Base-by-base conservation (phyloP, 495 filamentous ascomycete genomes). In the Aspergillus indologenus region DNA sequence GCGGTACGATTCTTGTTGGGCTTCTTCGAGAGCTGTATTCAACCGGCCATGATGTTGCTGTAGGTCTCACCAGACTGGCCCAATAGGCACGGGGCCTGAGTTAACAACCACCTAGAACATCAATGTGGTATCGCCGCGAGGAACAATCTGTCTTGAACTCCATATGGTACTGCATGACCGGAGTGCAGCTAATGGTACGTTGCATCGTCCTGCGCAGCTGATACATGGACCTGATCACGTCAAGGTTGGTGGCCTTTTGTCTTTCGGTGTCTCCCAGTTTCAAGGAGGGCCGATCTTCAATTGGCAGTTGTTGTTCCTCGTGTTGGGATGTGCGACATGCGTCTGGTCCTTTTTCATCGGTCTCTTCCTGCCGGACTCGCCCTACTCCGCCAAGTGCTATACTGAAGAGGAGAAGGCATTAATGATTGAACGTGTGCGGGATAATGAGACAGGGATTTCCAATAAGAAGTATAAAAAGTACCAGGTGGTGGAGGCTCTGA, bases 401-500 rank as follows among this genome's bases (percentile, higher is more conserved):
- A 65, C 55, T 9, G 70, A 76, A 11, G 68, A 75, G 11, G 77
- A 82, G 14, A 74, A 72, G 19, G 56, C 75, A 12, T 68, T 82
- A 51, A 74, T 75, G 43, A 69, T 85, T 18, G 79, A 85, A 65
- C 73, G 81, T 18, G 75, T 84, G 22, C 73, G 79, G 6, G 64
- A 71, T 7, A 84, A 86, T 50, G 72, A 84, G 56, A 80, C 81
- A 20, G 83, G 83, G 46, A 72, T 85, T 8, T 71, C 79, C 45
- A 84, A 83, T 54, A 80, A 77, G 55, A 62, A 67, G n/a, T 85
- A 79, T 57, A 81, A 82, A 53, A 73, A 63, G 60, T 71, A 79
- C 14, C 83, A 86, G 49, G 67, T 77, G 23, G 59, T 67, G 20
- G 80, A 83, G 57, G 71, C 74, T 7, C 59, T 83, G 17, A 55